Evolutionary conservation across 2,329 filamentous ascomycete genomes (phyloP).

Genomic region (Trichoderma citrinoviride): DNA sequence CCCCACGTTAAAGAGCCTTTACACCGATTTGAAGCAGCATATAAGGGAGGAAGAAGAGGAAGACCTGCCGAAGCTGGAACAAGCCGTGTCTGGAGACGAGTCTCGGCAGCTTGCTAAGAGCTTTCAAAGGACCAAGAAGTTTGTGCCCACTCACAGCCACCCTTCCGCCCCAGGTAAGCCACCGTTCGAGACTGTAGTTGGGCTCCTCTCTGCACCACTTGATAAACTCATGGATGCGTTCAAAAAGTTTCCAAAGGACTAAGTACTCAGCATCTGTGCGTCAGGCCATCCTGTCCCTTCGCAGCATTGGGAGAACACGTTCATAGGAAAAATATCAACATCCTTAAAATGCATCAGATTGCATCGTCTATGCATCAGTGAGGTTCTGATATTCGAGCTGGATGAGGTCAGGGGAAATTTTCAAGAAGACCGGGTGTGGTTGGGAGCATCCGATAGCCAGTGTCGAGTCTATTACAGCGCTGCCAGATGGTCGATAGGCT

Average conservation of each 20-base stretch:
- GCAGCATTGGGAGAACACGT: too few relatives aligned
- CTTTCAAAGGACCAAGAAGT: conserved; percentile 50
- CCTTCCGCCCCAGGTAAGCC: conserved; percentile 45
- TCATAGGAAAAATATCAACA: too few relatives aligned
- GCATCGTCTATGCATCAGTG: too few relatives aligned
- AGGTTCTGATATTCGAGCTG: not conserved
- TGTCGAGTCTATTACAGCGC: conserved; percentile 4
- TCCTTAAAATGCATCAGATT: too few relatives aligned
- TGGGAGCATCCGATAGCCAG: conserved; percentile 20
- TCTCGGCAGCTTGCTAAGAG: conserved; percentile 39
- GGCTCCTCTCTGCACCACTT: conserved; percentile 51
- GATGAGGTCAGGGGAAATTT: conserved; percentile 7
- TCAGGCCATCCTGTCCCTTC: too few relatives aligned
- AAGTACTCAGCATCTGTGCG: not conserved
- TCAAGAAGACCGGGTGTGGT: conserved; percentile 20
- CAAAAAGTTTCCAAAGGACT: conserved; percentile 45
- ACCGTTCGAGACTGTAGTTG: conserved; percentile 51
- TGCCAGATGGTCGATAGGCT: conserved; percentile 17
- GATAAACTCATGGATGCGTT: conserved; percentile 53
- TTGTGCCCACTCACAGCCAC: conserved; percentile 48
- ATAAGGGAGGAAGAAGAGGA: conserved; percentile 11
- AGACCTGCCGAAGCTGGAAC: conserved; percentile 31
- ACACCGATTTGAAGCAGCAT: not conserved
- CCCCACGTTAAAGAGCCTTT: not conserved
- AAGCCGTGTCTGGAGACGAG: conserved; percentile 31